phyloP scores from a whole-genome alignment of 2,329 filamentous ascomycete species.

The Chaetoscypha palmicola region DNA sequence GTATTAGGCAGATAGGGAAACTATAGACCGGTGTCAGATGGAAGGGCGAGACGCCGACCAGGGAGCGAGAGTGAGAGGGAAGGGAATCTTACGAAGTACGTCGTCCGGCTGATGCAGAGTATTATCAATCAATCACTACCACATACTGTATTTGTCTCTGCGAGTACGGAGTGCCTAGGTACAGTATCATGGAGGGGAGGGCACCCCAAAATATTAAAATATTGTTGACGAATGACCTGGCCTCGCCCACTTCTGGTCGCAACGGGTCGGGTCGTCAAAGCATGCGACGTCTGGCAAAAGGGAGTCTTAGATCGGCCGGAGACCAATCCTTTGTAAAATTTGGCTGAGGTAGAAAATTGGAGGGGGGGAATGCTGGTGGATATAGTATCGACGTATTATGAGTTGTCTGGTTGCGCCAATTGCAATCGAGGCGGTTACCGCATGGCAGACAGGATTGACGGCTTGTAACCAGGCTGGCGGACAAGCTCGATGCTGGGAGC shows the following conservation, averaged over 20 bases:
- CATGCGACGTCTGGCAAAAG: background rate
- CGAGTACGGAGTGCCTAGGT: too few species aligned
- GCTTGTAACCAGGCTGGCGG: background rate
- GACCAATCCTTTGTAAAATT: background rate
- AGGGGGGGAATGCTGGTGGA: background rate
- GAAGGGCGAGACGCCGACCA: too few species aligned
- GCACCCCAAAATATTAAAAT: background rate
- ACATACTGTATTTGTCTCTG: too few species aligned
- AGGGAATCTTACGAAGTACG: background rate
- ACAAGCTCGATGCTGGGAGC: background rate
- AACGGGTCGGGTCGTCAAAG: background rate
- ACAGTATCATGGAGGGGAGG: too few species aligned
- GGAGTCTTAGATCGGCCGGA: background rate
- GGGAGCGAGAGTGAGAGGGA: background rate
- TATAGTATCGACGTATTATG: background rate
- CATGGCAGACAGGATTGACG: background rate
- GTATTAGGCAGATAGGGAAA: too few species aligned
- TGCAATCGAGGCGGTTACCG: background rate
- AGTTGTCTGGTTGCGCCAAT: background rate
- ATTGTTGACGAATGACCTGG: background rate
- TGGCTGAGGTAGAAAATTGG: background rate
- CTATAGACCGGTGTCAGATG: too few species aligned
- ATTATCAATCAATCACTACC: too few species aligned
- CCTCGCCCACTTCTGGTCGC: background rate
- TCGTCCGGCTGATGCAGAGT: too few species aligned